Evolutionary conservation across 305 asterid species (phyloP), one percentile per base, ranked within the genome.

Genomic region (Fraxinus ornus): DNA sequence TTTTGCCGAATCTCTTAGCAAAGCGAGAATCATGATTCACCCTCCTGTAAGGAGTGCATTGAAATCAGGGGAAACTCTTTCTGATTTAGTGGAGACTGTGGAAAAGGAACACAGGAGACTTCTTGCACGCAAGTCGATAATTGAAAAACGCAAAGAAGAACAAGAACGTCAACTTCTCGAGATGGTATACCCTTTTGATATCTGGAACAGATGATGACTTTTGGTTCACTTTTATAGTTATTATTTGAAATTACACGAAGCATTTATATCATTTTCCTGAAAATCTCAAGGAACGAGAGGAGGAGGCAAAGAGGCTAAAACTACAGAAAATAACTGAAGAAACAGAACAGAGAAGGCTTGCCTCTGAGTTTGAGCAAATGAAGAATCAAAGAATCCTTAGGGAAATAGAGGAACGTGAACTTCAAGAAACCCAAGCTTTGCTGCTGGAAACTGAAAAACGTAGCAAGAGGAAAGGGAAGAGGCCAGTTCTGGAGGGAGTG

Each of bases 61-160:
- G 21, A 94, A 91, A 77, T 83, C 90, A 60, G 96, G 93, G 77
- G 93, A 92, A 74, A 81, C 84, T 1, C 86, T 92, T 86, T 35
- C 96, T 70, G 88, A 87, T 82, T 86, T 97, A 78, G 89, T 91
- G 22, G 98, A 92, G 80, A 87, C 90, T 41, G 97, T 94, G 64
- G 98, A 97, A 85, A 97, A 89, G 85, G 98, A 97, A 78, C 98
- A 94, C 91, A 94, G 85, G 83, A 88, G 97, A 79, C 98, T 97
- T 84, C 98, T 97, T 90, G 99, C 98, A 9, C 95, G 98, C 84
- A 97, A 97, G 86, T 91, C 98, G 24, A 89, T 97, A 79, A 97
- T 97, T 68, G 99, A 94, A 88, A 94, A 93, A 84, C 98, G 98
- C 88, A 97, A 97, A 88, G 99, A 94, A 91, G 98, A 97, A 79